Conservation (phyloP, 306 rosid species). For the Hippophae rhamnoides region DNA sequence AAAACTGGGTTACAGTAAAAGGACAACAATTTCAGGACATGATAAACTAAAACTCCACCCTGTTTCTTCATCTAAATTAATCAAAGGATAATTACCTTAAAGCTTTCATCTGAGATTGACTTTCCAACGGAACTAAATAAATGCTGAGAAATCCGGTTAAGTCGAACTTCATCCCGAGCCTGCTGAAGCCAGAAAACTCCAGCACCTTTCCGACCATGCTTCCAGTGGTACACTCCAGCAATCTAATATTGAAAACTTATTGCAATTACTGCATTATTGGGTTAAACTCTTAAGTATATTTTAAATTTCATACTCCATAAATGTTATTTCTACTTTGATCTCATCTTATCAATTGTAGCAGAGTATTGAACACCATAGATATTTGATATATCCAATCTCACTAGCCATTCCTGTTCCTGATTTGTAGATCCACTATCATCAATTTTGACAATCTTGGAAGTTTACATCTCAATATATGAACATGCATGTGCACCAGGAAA, state of each 20-base stretch:
- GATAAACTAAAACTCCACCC: background rate
- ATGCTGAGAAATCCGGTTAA: slow-evolving; percentile 74
- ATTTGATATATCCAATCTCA: too few relatives aligned
- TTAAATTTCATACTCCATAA: too few relatives aligned
- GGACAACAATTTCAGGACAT: background rate
- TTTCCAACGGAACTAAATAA: slow-evolving; percentile 88
- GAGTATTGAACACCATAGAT: too few relatives aligned
- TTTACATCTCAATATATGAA: too few relatives aligned
- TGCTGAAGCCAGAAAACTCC: slow-evolving; percentile 94
- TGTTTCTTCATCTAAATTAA: slow-evolving; percentile 3
- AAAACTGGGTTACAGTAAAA: slow-evolving; percentile 8
- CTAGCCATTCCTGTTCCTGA: too few relatives aligned
- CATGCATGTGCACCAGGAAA: too few relatives aligned
- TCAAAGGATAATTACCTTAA: slow-evolving; percentile 43
- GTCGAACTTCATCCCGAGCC: slow-evolving; percentile 71
- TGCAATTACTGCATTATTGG: background rate
- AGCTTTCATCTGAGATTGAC: slow-evolving; percentile 87
- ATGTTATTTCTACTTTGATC: too few relatives aligned
- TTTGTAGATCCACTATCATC: too few relatives aligned
- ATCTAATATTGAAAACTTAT: slow-evolving; percentile 32
- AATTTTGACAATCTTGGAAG: too few relatives aligned
- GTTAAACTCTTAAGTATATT: background rate
- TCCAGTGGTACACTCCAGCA: slow-evolving; percentile 90
- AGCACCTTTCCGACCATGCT: slow-evolving; percentile 84
- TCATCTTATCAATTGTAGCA: too few relatives aligned